Evolutionary conservation across 257 asterid species (phyloP).

Genomic region (Capsicum pubescens): DNA sequence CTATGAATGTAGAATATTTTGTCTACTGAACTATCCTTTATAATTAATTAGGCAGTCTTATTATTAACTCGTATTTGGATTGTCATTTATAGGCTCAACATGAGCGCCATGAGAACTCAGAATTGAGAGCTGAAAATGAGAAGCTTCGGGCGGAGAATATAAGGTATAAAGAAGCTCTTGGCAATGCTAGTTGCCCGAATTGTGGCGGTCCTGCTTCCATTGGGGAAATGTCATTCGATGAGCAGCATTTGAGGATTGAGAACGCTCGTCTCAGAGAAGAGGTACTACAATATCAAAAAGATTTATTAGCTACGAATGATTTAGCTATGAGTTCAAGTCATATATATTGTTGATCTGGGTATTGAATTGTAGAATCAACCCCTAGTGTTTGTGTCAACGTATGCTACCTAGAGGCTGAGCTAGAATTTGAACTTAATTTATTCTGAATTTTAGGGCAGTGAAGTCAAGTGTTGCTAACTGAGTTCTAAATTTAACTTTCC

Average conservation of each 20-base stretch:
- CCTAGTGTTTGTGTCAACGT: not conserved
- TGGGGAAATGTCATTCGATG: slow-evolving; percentile 76
- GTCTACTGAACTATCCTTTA: no score
- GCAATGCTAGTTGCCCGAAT: slow-evolving; percentile 64
- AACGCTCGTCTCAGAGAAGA: slow-evolving; percentile 77
- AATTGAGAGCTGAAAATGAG: slow-evolving; percentile 66
- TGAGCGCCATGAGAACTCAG: slow-evolving; percentile 66
- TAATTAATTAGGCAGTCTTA: not conserved
- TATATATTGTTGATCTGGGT: no score
- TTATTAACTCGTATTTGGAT: not conserved
- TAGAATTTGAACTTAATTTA: not conserved
- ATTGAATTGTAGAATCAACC: not conserved
- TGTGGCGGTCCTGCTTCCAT: slow-evolving; percentile 80
- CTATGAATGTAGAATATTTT: no score
- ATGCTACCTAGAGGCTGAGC: not conserved
- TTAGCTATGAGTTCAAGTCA: no score
- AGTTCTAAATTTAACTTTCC: not conserved
- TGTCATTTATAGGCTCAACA: slow-evolving; percentile 59
- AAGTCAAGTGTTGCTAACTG: not conserved
- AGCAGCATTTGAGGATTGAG: slow-evolving; percentile 75
- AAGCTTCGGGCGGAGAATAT: slow-evolving; percentile 73
- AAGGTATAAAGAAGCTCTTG: slow-evolving; percentile 66
- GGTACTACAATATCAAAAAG: slow-evolving; percentile 38
- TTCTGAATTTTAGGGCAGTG: not conserved
- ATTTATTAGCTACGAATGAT: no score